These are phyloP conservation scores for Oenanthe sinensis DNA, from an alignment of 129 eudicot genomes.

Conservation along the genomic window DNA sequence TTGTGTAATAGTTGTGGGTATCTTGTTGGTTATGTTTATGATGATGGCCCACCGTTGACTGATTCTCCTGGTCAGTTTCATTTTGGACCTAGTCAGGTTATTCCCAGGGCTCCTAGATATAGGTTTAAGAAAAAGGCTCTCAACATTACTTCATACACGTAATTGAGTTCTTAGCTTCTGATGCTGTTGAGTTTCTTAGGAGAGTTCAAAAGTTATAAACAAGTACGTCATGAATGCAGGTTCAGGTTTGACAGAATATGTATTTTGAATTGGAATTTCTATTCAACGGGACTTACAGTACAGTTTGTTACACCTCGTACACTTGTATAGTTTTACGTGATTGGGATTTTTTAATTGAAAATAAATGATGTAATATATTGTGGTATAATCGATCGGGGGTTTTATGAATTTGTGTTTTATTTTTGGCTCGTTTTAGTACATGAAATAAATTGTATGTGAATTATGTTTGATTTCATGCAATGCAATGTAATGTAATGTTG, in stretches of 20 bases:
- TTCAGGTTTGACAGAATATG: too few relatives aligned
- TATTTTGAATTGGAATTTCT: too few relatives aligned
- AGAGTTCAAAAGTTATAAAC: too few relatives aligned
- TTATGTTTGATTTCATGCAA: background rate
- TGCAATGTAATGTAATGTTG: background rate
- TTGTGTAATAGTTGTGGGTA: slow-evolving; percentile 57
- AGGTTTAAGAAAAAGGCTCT: slow-evolving; percentile 66
- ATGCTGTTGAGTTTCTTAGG: too few relatives aligned
- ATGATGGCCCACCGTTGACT: slow-evolving; percentile 79
- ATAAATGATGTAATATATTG: too few relatives aligned
- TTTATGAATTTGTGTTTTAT: background rate
- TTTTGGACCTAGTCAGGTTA: slow-evolving; percentile 88
- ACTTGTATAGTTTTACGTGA: too few relatives aligned
- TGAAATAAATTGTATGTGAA: background rate
- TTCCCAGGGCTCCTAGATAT: slow-evolving; percentile 85
- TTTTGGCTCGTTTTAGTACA: background rate
- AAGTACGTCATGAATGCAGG: too few relatives aligned
- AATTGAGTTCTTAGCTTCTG: too few relatives aligned
- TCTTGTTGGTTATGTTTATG: slow-evolving; percentile 61
- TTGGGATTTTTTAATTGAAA: too few relatives aligned
- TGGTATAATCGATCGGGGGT: background rate
- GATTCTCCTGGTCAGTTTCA: slow-evolving; percentile 69
- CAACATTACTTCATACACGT: slow-evolving; percentile 44
- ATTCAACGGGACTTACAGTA: too few relatives aligned
- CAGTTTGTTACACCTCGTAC: too few relatives aligned